Base-by-base conservation (phyloP, 1,284 basidiomycete species). In the Lignosus rhinocerotis region DNA sequence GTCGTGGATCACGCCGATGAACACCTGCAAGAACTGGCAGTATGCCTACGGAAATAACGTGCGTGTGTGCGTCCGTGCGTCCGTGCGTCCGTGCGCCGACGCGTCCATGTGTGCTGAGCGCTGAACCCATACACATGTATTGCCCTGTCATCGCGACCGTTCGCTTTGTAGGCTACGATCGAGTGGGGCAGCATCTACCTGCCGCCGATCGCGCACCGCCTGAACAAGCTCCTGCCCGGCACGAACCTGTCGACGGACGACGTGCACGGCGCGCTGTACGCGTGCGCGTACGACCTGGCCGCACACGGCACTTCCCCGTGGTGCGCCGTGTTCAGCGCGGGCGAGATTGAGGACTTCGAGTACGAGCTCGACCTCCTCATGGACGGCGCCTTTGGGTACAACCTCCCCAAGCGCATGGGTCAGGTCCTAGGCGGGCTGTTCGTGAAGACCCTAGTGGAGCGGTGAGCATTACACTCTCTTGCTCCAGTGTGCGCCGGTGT, bases 301-400 rank as follows among this genome's bases (percentile, higher is more conserved):
- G 70, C 72, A 12, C 68, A 67, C 53, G 72, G 73, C 2, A 62
- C 66, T 30, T 75, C 74, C 16, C 74, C 76, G 1, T 80, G 80
- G 78, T 81, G 78, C 61, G 66, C 64, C 39, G 75, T 73, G 21
- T 81, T 81, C 67, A 70, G 67, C 8, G 49, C 55, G 17, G 58
- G 59, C 12, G 79, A 81, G 61, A 65, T 80, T 44, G 63, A 68
- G 51, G 62, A 72, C 51, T 74, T 81, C 52, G 78, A 79, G 75
- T 79, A 79, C 64, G 78, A 80, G 55, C 70, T 78, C 30, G 79
- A 80, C 63, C 58, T 82, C n/a, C 67, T 80, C 34, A 78, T 81
- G 78, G 71, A 75, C 60, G 73, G 74, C 36, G 69, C 75, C 9
- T 80, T 78, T 58, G 80, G 79, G 0, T 79, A 79, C 67, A 72